Evolutionary conservation across 1,284 basidiomycete species (phyloP).

Genomic region (Jaminaea rosea): DNA sequence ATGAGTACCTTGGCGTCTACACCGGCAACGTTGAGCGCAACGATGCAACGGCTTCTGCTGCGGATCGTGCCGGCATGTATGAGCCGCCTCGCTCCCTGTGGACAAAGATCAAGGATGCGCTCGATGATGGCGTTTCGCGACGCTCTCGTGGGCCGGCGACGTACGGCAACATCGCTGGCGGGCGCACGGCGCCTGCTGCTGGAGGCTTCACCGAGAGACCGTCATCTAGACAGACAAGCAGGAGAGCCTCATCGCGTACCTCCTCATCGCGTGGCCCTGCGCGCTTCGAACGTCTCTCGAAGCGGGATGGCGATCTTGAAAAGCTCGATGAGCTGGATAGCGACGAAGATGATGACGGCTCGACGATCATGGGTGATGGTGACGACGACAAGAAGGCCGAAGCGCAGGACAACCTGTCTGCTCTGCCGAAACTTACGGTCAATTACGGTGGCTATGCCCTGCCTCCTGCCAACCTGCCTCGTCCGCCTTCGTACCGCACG

Average conservation of each 20-base stretch:
- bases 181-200: neutral
- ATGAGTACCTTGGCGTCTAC: constrained; percentile 33
- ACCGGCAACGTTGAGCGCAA: constrained; percentile 16
- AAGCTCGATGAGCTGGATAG: constrained; percentile 2
- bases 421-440: constrained; percentile 1
- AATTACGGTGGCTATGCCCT: constrained; percentile 4
- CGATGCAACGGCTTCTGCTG: neutral
- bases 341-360: constrained; percentile 13
- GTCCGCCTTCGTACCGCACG: too few relatives aligned
- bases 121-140: constrained; percentile 5
- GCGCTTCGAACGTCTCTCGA: constrained; percentile 20
- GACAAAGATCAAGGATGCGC: constrained; percentile 16
- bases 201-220: neutral
- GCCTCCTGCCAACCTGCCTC: too few relatives aligned
- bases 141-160: constrained; percentile 11
- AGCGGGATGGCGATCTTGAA: constrained; percentile 6
- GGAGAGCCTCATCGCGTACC: neutral
- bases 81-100: constrained; percentile 25
- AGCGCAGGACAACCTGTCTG: constrained; percentile 6
- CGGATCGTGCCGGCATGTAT: constrained; percentile 24
- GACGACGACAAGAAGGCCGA: constrained; percentile 15
- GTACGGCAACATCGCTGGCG: constrained; percentile 20
- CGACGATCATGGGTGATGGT: constrained; percentile 23
- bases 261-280: constrained; percentile 20
- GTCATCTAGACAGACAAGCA: neutral